A percentile compares a stretch with the other conserved stretches of the same genome.
phyloP scores from a whole-genome alignment of 1,284 basidiomycete species.

The Microbotryum violaceum region DNA sequence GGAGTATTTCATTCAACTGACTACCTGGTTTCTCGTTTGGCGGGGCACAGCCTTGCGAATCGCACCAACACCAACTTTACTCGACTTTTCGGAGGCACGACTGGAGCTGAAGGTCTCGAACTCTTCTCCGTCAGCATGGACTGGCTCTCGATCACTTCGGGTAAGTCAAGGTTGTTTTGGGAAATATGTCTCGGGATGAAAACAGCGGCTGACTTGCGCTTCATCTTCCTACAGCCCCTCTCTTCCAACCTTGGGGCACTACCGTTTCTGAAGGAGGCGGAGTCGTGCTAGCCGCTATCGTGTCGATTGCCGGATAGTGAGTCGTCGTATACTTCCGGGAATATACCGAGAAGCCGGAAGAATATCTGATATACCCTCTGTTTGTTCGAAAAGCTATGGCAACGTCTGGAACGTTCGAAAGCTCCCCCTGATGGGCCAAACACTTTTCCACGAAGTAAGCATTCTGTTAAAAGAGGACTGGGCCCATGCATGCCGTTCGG shows the following conservation, averaged over 20 bases:
- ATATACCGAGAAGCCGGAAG: neutral
- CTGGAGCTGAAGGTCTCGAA: constrained; percentile 58
- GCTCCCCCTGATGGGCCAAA: constrained; percentile 56
- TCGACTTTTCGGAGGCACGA: constrained; percentile 56
- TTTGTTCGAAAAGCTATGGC: neutral
- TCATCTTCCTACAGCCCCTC: neutral
- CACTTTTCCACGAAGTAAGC: constrained; percentile 51
- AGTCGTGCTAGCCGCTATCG: constrained; percentile 41
- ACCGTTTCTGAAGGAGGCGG: neutral
- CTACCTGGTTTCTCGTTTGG: no score
- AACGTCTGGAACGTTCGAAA: constrained; percentile 52
- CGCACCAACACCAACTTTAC: constrained; percentile 52
- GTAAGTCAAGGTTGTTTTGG: neutral
- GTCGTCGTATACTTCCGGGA: neutral
- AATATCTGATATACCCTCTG: neutral
- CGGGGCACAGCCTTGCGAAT: constrained; percentile 48
- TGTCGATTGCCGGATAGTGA: constrained; percentile 52
- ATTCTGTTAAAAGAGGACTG: no score
- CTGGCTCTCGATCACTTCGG: constrained; percentile 40
- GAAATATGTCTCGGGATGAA: neutral
- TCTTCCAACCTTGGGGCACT: constrained; percentile 5
- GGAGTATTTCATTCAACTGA: no score
- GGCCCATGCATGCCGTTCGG: no score
- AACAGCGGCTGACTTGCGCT: no score
- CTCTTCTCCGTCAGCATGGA: constrained; percentile 48